Evolutionary conservation across 345 rosid genomes (phyloP), one percentile per base, ranked within the genome.

Genomic region (Pugionium cornutum): DNA sequence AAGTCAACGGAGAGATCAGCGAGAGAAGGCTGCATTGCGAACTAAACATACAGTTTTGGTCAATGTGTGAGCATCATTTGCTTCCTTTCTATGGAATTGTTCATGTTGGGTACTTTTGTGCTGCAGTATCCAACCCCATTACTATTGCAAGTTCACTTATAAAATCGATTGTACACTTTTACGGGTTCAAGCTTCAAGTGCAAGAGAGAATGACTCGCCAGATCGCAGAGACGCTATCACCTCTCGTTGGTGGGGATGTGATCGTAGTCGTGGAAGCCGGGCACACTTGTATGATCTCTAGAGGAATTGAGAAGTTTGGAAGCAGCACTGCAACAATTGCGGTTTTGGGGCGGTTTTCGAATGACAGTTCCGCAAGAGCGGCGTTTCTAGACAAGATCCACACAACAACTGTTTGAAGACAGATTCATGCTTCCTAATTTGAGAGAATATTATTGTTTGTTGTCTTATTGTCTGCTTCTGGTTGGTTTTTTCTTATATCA

Each of bases 161-260:
- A 18, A 91, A 86, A 72, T 87, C 96, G 0, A 70, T 89, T 54
- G 94, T 95, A 11, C 94, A 84, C 66, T 95, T 82, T 56, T 89
- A 85, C 32, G 96, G 99, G 65, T 89, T 83, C 73, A 95, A 91
- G 84, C 97, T 95, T 62, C 99, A 95, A 77, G 96, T 95, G 62
- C 99, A 95, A 77, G 99, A 95, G 81, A 86, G 97, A 54, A 86
- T 95, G 42, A 89, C 92, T 31, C 70, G 85, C 70, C 98, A 95
- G 77, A 87, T 95, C 46, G 95, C 96, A 4, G 91, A 95, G 76
- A 84, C 91, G 1, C 78, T 82, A 52, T 81, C 96, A 1, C 80
- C 89, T 6, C 36, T 82, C 11, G 72, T 86, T 37, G 96, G 94
- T 26, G 94, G 89, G 47, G 94, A 91, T 76, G 87, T 86, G 73